Base-by-base conservation (phyloP, 192 early-diverging fungal species). In the Coemansia nantahalensis region DNA sequence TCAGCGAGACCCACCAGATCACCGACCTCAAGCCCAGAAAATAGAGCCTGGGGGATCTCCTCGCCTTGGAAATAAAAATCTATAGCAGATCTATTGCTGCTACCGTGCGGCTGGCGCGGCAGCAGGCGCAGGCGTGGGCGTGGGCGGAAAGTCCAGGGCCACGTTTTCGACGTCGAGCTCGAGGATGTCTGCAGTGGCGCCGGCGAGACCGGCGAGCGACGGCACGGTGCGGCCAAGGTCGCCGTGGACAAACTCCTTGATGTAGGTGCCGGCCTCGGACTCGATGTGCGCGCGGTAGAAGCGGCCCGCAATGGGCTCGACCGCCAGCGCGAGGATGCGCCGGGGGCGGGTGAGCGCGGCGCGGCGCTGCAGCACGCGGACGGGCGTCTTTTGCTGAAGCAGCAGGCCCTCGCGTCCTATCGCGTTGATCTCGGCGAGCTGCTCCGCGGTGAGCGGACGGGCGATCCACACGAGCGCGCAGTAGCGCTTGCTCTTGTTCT, bases 231-330 rank as follows among this genome's bases (percentile, higher is more conserved):
- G 81, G 5, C 93, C 93, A 15, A 85, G 57, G 75, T 97, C 94
- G n/a, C 92, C 89, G 53, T 94, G 92, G 2, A 94, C 81, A 85
- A 95, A 97, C 77, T 97, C 94, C 54, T 97, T 97, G 49, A 97
- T 84, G 34, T 79, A 80, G 1, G 93, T 89, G 12, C 94, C 94
- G 12, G 94, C 93, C 54, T 85, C 84, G 0, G 94, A 94, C 39
- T 82, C 78, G 54, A 97, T 53, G 39, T 83, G 73, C 1, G 91
- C 68, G 2, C 77, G 75, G 44, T 86, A 60, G 57, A 86, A 84
- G 23, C 71, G 61, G 2, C 65, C 68, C 45, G 81, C 64, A 3
- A 86, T 23, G 45, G 62, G 68, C 21, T 45, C 48, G 2, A 86
- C 63, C n/a, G 65, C 65, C 12, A 88, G 48, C 0, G 47, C 56